Conservation (phyloP, 2,329 filamentous ascomycete genomes). For the Blastomyces gilchristii region DNA sequence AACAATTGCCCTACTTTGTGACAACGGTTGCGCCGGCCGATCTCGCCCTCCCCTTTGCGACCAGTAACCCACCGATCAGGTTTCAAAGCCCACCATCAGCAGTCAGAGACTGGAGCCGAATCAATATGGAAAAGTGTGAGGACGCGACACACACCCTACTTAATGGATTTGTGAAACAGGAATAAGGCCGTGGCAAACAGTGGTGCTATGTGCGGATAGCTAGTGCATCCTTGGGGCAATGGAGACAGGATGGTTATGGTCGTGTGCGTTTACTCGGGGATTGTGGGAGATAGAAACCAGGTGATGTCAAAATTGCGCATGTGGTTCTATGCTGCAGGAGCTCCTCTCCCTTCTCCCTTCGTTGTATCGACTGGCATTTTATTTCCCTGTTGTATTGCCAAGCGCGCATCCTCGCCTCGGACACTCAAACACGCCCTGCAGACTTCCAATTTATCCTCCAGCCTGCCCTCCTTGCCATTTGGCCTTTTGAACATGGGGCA, state of each 20-base stretch:
- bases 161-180: conserved; percentile 19
- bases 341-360: not conserved
- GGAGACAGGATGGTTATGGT: not conserved
- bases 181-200: conserved; percentile 11
- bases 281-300: not conserved
- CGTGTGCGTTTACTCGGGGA: not conserved
- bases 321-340: not conserved
- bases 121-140: conserved; percentile 19
- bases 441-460: not conserved
- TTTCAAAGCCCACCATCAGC: conserved; percentile 11
- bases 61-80: conserved; percentile 8
- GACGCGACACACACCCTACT: conserved; percentile 10
- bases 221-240: not conserved
- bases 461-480: not conserved
- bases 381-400: not conserved
- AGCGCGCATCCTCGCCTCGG: not conserved
- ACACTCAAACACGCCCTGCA: not conserved
- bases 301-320: not conserved
- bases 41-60: conserved; percentile 14
- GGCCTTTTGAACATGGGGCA: not conserved
- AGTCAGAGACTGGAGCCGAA: conserved; percentile 18
- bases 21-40: conserved; percentile 17
- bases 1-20: conserved; percentile 3
- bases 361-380: not conserved
- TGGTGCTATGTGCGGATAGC: not conserved